A percentile compares a stretch with the other conserved stretches of the same genome.
These are phyloP conservation scores for Neofusicoccum parvum DNA, from an alignment of 2,329 filamentous ascomycete species.

Conservation along the genomic window DNA sequence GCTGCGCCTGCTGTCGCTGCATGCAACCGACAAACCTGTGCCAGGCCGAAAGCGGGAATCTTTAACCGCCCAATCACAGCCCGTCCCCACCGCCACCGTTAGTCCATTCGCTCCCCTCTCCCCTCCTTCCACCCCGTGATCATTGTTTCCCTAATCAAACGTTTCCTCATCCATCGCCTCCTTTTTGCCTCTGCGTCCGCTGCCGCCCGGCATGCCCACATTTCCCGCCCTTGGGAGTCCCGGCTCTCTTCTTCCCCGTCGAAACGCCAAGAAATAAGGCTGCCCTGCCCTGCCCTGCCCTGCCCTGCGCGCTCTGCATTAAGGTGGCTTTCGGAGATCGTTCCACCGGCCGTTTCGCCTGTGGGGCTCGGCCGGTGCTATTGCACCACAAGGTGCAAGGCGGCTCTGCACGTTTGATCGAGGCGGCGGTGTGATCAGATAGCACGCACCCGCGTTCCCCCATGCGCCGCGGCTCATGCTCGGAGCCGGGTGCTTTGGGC, in stretches of 20 bases:
- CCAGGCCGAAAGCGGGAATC: slow-evolving; percentile 13
- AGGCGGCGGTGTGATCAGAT: too few species aligned
- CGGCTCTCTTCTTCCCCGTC: not conserved
- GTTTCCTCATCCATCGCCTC: not conserved
- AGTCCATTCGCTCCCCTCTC: not conserved
- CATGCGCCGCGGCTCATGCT: too few species aligned
- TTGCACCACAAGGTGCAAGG: not conserved
- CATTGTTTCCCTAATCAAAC: not conserved
- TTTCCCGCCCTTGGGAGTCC: too few species aligned
- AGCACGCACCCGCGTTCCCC: too few species aligned
- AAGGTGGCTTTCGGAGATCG: not conserved
- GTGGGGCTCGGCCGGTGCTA: not conserved
- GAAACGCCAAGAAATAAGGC: slow-evolving; percentile 4
- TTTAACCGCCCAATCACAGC: slow-evolving; percentile 11
- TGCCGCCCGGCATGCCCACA: too few species aligned
- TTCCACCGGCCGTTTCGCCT: not conserved
- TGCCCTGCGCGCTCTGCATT: not conserved
- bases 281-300: not conserved
- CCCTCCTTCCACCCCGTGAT: not conserved
- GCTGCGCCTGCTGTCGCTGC: not conserved
- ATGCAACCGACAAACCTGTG: not conserved
- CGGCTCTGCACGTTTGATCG: not conserved
- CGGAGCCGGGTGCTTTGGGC: too few species aligned
- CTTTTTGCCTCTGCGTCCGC: not conserved
- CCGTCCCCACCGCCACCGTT: not conserved